Evolutionary conservation across 2,329 filamentous ascomycete genomes (phyloP), one percentile per base, ranked within the genome.

Genomic region (Aschersonia sp.): DNA sequence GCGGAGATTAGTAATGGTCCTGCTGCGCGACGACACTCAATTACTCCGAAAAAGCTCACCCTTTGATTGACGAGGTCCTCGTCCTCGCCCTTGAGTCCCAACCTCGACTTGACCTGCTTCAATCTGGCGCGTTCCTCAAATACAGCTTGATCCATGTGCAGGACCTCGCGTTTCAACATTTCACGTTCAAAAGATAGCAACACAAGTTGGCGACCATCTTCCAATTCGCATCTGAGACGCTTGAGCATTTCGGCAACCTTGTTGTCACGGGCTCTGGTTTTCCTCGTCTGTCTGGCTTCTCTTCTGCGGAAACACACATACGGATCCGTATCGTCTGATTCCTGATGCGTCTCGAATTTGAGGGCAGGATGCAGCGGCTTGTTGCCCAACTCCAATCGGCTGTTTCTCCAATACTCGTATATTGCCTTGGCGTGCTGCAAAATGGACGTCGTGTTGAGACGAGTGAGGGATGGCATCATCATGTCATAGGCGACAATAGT

Each of bases 241-340:
- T 92, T 92, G 55, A 98, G 76, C 65, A 95, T 96, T 62, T 98
- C 92, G 48, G 85, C 87, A 58, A 91, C 88, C 66, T 95, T 91
- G 38, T 87, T 87, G 70, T 98, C 92, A 59, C 92, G 82, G 56
- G 87, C 88, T 60, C 92, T 79, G 40, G 92, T 98, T 70, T 97
- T 98, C 57, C 92, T 85, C 45, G 89, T 91, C 63, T 94, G 88
- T 50, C 92, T 84, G 44, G 94, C 86, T 66, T 98, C 92, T 53
- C 92, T 85, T 56, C 92, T 82, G 61, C 92, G 81, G 77, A 98
- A 98, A 68, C 92, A 98, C 59, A 98, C 89, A 68, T 95, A 98
- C 45, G 92, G 92, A 66, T 98, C 92, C 58, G 86, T 80, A 62
- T 98, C 92, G 64, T 98, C 92, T 51, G 84, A 94, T 54, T 97